Base-by-base conservation (phyloP, 1,284 basidiomycete species). In the Uromyces viciae-fabae region DNA sequence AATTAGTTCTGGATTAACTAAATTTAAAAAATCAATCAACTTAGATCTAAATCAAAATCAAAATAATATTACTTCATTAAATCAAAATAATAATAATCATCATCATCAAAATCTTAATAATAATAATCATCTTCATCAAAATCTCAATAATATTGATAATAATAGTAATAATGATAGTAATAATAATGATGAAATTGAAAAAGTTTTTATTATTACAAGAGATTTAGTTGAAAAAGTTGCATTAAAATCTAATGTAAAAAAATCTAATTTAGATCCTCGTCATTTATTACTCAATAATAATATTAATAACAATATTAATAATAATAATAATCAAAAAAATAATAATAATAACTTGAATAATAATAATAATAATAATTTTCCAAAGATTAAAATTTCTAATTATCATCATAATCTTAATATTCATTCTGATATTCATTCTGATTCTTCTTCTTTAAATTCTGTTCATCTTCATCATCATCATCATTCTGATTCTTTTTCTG, bases 1-100 rank as follows among this genome's bases (percentile, higher is more conserved):
- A 77, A 91, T 92, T 77, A 94, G 66, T 42, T 80, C 77, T 2
- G 77, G 77, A 1, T 71, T 80, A 8, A 71, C 77, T 22, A 36
- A 28, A 31, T 42, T 42, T 4, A 78, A 78, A 43, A 15, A n/a
- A 25, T 11, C 36, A 40, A 71, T 28, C 40, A 19, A 36, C n/a
- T n/a, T n/a, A n/a, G n/a, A n/a, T n/a, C n/a, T n/a, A 38, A 66
- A 17, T 31, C 68, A 49, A 33, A 49, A 8, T 71, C 40, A 25
- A 40, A 33, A 49, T n/a, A n/a, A n/a, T n/a, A n/a, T n/a, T n/a
- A n/a, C 38, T 36, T 31, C 4, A 25, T 15, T 31, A 22, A 19
- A 4, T 14, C 38, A 25, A n/a, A 40, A 7, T 15, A 40, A 1
- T 9, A 14, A 14, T 17, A 4, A 15, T 43, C 36, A 4, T 31